Conservation (phyloP, 2,329 filamentous ascomycete genomes). For the Raffaelea albimanens region DNA sequence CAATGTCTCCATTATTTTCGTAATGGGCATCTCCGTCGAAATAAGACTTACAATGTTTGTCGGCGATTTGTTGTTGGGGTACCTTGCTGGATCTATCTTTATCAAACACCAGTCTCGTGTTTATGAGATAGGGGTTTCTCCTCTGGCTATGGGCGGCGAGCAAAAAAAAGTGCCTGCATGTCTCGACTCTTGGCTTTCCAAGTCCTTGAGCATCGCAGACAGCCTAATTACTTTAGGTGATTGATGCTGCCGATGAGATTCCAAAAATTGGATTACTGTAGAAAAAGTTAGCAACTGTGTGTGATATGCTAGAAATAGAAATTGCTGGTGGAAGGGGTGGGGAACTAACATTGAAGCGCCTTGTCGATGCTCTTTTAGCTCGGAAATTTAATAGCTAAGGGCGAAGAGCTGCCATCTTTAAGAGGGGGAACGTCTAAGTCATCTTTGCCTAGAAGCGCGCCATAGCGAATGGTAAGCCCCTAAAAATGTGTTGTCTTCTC, state of each 20-base stretch:
- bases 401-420: not conserved
- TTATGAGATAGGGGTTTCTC: not conserved
- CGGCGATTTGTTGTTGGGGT: not conserved
- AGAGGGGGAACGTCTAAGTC: not conserved
- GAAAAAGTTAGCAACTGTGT: no score
- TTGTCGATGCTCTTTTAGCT: not conserved
- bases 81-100: not conserved
- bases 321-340: not conserved
- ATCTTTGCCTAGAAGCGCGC: not conserved
- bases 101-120: not conserved
- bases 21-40: not conserved
- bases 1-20: not conserved
- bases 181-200: not conserved
- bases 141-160: not conserved
- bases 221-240: not conserved
- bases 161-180: not conserved
- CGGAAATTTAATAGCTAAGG: not conserved
- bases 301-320: not conserved
- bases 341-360: not conserved
- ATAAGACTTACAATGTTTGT: not conserved
- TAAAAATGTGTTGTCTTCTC: not conserved
- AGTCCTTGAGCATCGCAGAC: not conserved
- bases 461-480: not conserved
- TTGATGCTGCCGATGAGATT: not conserved
- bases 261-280: not conserved